Evolutionary conservation across 805 yeast genomes (phyloP).

Genomic region (Hyphopichia homilentoma): DNA sequence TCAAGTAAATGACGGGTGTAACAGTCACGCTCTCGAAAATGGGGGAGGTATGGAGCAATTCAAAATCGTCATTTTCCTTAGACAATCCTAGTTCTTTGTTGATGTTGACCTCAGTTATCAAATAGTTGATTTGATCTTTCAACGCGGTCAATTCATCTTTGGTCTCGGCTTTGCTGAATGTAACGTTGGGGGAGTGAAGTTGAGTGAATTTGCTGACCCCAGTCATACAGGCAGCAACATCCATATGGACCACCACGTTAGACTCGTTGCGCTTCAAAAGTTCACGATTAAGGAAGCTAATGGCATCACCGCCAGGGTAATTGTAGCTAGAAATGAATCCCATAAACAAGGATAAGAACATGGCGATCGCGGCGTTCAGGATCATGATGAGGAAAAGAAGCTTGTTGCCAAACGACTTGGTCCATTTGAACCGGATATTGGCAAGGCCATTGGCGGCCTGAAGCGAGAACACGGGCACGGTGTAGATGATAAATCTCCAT

Average conservation of each 20-base stretch:
- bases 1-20: conserved; percentile 11
- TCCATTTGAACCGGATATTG: conserved; percentile 15
- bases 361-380: conserved; percentile 22
- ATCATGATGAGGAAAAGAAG: conserved; percentile 19
- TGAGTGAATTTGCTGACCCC: conserved; percentile 80
- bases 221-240: conserved; percentile 79
- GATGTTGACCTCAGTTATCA: conserved; percentile 25
- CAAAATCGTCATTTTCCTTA: conserved; percentile 16
- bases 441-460: conserved; percentile 62
- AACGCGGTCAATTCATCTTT: conserved; percentile 22
- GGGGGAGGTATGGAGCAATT: conserved; percentile 16
- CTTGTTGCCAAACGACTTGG: conserved; percentile 18
- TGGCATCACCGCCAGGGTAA: conserved; percentile 88
- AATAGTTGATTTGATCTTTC: conserved; percentile 28
- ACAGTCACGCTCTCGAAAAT: conserved; percentile 16
- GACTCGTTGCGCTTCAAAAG: conserved; percentile 28
- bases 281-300: conserved; percentile 53
- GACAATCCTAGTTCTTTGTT: conserved; percentile 3
- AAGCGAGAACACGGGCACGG: conserved; percentile 64
- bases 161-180: conserved; percentile 80
- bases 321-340: conserved; percentile 65
- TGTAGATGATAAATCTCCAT: conserved; percentile 84
- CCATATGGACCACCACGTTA: conserved; percentile 56
- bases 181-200: conserved; percentile 29
- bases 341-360: conserved; percentile 46